These are phyloP conservation scores for Hericium alpestre DNA, from an alignment of 768 basidiomycete species.

Conservation along the genomic window DNA sequence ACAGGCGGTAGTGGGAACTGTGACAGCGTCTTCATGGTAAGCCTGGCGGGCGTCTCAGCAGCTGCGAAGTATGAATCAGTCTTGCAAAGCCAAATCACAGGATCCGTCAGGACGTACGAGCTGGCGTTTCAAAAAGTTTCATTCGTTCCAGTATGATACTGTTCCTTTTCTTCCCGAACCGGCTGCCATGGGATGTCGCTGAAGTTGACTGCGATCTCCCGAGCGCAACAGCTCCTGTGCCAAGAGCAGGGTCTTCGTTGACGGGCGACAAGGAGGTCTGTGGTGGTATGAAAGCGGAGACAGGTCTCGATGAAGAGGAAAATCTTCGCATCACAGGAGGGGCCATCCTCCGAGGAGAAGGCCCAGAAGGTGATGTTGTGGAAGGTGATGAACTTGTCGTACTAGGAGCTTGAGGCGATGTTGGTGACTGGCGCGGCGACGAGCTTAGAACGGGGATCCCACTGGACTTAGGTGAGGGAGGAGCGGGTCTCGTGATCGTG, in stretches of 20 bases:
- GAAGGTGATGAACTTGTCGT: too few species aligned
- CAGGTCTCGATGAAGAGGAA: background rate
- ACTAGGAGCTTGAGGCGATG: too few species aligned
- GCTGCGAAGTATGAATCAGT: conserved; percentile 11
- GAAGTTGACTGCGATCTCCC: background rate
- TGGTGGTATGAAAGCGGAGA: background rate
- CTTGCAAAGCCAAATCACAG: too few species aligned
- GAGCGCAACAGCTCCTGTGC: background rate
- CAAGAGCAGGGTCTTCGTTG: background rate
- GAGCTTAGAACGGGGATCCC: too few species aligned
- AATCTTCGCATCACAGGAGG: background rate
- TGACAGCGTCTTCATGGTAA: conserved; percentile 2
- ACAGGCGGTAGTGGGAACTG: conserved; percentile 22
- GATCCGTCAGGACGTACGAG: conserved; percentile 2
- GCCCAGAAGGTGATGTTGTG: conserved; percentile 7
- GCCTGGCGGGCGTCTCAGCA: conserved; percentile 3
- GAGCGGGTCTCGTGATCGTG: too few species aligned
- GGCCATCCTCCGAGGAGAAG: conserved; percentile 10
- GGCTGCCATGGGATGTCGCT: background rate
- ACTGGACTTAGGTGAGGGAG: too few species aligned
- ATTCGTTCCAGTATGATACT: conserved; percentile 15
- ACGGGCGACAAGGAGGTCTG: background rate
- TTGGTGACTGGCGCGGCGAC: too few species aligned
- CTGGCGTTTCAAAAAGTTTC: conserved; percentile 21
- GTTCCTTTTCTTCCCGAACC: conserved; percentile 1